Evolutionary conservation across 2,329 filamentous ascomycete species (phyloP), one percentile per base, ranked within the genome.

Genomic region (Fusarium lateritium): DNA sequence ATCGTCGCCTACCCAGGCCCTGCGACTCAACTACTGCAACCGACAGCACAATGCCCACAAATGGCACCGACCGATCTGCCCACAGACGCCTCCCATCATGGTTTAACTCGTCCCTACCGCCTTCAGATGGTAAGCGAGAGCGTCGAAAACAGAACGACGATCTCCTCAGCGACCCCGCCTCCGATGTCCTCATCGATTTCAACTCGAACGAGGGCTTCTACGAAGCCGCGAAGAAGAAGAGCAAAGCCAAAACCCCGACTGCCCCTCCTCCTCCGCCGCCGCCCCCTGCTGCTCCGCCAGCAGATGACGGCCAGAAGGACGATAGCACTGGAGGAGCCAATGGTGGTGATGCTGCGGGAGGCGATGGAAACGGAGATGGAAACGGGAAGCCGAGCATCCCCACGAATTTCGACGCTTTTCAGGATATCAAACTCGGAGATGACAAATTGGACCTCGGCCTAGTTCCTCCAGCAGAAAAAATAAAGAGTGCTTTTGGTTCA

Each of bases 351-450:
- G 80, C 80, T 19, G 79, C 78, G n/a, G 68, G 61, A 14, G 56
- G 54, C 31, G 56, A 45, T 34, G 78, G 77, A 49, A 78, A 81
- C 42, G 77, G 53, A 70, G 15, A 76, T 75, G 49, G 58, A 82
- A 85, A 83, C 17, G 74, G 76, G 10, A 68, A 77, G 21, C 71
- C 77, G 3, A 70, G 50, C 28, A 74, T 75, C 19, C 71, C 77
- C 5, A 73, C 69, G 17, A 72, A 47, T 79, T 84, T 43, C n/a
- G 78, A 79, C 51, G 69, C 77, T 7, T 92, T 93, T 70, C 85
- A 92, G 44, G 90, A 93, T 28, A 88, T 94, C 69, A 91, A 88
- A 72, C 78, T 93, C 26, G 76, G 77, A n/a, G 86, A 89, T 68
- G 89, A 91, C 57, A 86, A 87, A 56, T 75, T 89, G 7, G 86